phyloP scores from a whole-genome alignment of 2,329 filamentous ascomycete genomes.

The Colletotrichum incanum region DNA sequence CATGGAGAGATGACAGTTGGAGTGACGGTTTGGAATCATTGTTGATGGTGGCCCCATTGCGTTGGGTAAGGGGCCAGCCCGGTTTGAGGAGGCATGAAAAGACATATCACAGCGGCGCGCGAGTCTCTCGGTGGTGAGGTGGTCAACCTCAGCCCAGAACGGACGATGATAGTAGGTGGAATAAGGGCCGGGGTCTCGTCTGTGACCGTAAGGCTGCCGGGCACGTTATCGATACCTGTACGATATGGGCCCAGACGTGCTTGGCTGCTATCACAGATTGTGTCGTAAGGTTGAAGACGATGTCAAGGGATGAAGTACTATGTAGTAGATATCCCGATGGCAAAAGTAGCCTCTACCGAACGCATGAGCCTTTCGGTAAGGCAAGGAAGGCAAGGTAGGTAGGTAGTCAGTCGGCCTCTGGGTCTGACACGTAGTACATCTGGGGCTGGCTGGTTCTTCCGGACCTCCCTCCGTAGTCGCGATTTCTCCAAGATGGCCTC shows the following conservation, averaged over 20 bases:
- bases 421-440: background rate
- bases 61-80: conserved; percentile 11
- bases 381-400: background rate
- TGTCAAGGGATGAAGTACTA: background rate
- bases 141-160: conserved; percentile 11
- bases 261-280: background rate
- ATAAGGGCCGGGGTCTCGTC: conserved; percentile 17
- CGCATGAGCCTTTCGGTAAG: background rate
- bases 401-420: background rate
- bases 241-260: background rate
- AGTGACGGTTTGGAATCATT: conserved; percentile 18
- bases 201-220: conserved; percentile 21
- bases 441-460: background rate
- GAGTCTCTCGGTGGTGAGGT: conserved; percentile 13
- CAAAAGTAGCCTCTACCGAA: background rate
- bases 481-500: background rate
- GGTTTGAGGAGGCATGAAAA: background rate
- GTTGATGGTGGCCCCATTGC: conserved; percentile 22
- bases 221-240: conserved; percentile 22
- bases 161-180: conserved; percentile 11
- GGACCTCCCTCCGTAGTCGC: conserved; percentile 1
- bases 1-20: conserved; percentile 13
- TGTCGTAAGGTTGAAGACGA: no score
- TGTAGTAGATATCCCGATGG: no score
- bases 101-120: conserved; percentile 5